Percentiles rank a stretch among this genome's conserved stretches.
phyloP scores from a whole-genome alignment of 495 filamentous ascomycete genomes.

The Chaetomium fimeti region DNA sequence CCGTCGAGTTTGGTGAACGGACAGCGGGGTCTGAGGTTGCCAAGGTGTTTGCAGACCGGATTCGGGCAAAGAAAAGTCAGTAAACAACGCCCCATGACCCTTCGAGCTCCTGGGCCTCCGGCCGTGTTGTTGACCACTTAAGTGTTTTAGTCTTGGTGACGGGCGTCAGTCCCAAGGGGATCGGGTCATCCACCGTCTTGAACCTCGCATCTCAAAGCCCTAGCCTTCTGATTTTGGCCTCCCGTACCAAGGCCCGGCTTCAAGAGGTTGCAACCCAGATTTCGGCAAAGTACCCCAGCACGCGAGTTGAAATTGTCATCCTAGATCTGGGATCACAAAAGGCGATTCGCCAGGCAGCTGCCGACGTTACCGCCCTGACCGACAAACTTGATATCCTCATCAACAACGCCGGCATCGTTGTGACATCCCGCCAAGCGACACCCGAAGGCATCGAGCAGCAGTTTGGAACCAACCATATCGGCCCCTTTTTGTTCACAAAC shows the following conservation, averaged over 20 bases:
- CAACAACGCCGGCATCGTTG: conserved; percentile 54
- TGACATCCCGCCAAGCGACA: conserved; percentile 35
- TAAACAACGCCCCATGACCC: not conserved
- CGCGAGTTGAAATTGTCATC: conserved; percentile 41
- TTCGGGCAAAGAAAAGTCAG: conserved; percentile 42
- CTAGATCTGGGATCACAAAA: conserved; percentile 51
- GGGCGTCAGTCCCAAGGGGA: conserved; percentile 52
- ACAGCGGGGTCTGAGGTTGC: conserved; percentile 49
- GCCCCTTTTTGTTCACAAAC: conserved; percentile 59
- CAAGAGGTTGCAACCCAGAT: conserved; percentile 48
- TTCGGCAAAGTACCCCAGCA: conserved; percentile 32
- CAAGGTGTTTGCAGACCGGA: conserved; percentile 39
- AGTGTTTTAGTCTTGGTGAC: conserved; percentile 44
- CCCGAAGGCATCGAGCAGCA: conserved; percentile 57
- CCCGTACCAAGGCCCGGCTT: conserved; percentile 52
- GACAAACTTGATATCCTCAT: conserved; percentile 53
- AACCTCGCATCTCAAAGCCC: conserved; percentile 56
- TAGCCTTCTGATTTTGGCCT: conserved; percentile 53
- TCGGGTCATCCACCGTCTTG: conserved; percentile 53
- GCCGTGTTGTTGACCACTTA: not conserved
- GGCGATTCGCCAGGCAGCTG: conserved; percentile 45
- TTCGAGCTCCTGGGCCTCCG: too few relatives aligned
- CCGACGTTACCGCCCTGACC: conserved; percentile 40
- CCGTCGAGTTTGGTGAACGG: conserved; percentile 45
- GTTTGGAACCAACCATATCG: conserved; percentile 58